Evolutionary conservation across 139 green algal species (phyloP).

Genomic region (Edaphochlamys debaryana): DNA sequence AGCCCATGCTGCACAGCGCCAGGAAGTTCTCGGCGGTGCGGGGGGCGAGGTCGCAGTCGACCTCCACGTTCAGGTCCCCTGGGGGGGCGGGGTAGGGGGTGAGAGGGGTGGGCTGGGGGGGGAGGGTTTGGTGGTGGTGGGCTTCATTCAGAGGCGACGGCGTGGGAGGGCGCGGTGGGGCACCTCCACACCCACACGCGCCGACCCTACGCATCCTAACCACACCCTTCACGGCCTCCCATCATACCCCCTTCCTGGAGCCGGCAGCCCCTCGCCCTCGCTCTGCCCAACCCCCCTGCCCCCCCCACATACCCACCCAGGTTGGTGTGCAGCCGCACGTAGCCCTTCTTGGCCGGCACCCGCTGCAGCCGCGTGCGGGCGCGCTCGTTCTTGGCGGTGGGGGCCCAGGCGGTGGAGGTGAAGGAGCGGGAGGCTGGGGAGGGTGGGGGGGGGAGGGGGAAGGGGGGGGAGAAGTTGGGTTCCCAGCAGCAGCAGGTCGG

Average conservation of each 20-base stretch:
- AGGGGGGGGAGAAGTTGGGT: too few relatives aligned
- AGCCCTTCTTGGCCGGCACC: constrained; percentile 86
- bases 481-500: too few relatives aligned
- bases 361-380: constrained; percentile 72
- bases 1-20: constrained; percentile 84
- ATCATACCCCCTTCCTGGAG: too few relatives aligned
- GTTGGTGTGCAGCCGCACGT: constrained; percentile 65
- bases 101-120: too few relatives aligned
- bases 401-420: constrained; percentile 81
- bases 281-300: constrained; percentile 15
- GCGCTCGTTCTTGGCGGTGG: constrained; percentile 70
- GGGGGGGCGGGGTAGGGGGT: background rate
- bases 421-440: constrained; percentile 77
- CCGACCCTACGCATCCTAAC: too few relatives aligned
- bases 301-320: background rate
- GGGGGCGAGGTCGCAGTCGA: constrained; percentile 90
- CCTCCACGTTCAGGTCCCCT: constrained; percentile 93
- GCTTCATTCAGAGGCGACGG: too few relatives aligned
- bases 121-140: too few relatives aligned
- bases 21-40: constrained; percentile 98
- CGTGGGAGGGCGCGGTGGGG: too few relatives aligned
- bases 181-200: too few relatives aligned
- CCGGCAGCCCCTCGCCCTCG: background rate
- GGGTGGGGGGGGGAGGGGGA: too few relatives aligned
- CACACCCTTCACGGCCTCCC: too few relatives aligned